Evolutionary conservation across 2,329 filamentous ascomycete genomes (phyloP), one percentile per base, ranked within the genome.

Genomic region (Penicillium sp.): DNA sequence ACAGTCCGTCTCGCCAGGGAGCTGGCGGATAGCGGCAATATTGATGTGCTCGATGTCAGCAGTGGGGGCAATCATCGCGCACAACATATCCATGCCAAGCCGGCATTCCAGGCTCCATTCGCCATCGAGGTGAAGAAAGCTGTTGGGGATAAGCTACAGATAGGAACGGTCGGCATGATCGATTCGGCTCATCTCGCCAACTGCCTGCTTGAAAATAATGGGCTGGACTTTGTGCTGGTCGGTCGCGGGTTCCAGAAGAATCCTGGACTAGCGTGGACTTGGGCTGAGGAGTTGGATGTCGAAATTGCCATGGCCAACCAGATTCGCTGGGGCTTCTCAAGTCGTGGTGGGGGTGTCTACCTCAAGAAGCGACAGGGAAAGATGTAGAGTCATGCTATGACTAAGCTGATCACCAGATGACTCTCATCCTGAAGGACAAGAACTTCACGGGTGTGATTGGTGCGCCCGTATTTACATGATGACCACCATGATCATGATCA

Each of bases 1-100:
- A 86, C 85, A 0, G 78, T 85, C 26, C 77, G 78, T 45, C 81
- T 94, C 1, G 87, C 89, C 0, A 69, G 79, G 68, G 77, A 88
- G 9, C 82, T 97, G 1, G 88, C 90, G 0, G 83, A 82, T 0
- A 78, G 81, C 11, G 92, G 92, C 26, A 61, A 64, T 6, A 82
- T 96, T 39, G 92, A 97, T 70, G 77, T 96, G 14, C 80, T 96
- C 26, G 92, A 97, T 70, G 85, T 96, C 53, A 91, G 87, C 63
- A 87, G 86, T 1, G 91, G 87, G 29, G 92, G 90, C 34, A 89
- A 90, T 69, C 83, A 86, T 68, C 72, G 78, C 31, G 65, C 64
- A 16, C 75, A 78, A 61, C 72, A 76, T 56, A 69, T 78, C 52
- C 66, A 66, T 36, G 65, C 65, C 11, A 81, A 83, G 40, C 85